These are phyloP conservation scores for Coemansia sp. DNA, from an alignment of 192 early-diverging fungal genomes.

Conservation along the genomic window DNA sequence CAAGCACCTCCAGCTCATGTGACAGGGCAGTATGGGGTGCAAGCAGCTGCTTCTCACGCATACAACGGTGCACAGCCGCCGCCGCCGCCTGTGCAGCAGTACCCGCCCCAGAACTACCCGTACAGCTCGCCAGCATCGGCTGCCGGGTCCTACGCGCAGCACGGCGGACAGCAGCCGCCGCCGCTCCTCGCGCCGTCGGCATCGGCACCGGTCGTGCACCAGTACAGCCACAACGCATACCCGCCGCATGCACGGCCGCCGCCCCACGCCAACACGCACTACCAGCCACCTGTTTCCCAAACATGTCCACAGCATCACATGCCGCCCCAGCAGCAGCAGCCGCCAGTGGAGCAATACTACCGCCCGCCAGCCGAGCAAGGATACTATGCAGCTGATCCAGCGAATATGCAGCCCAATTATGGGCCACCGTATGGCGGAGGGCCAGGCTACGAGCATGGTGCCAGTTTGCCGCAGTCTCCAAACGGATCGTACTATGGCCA, in stretches of 20 bases:
- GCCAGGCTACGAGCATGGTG: background rate
- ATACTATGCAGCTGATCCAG: slow-evolving; percentile 7
- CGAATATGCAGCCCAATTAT: background rate
- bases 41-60: slow-evolving; percentile 1
- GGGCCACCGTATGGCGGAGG: background rate
- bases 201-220: background rate
- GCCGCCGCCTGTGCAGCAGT: background rate
- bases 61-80: slow-evolving; percentile 1
- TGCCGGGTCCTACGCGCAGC: background rate
- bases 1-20: slow-evolving; percentile 5
- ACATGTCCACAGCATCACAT: background rate
- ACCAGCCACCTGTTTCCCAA: slow-evolving; percentile 6
- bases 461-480: background rate
- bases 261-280: background rate
- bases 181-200: slow-evolving; percentile 1
- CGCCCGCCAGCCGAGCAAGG: slow-evolving; percentile 5
- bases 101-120: slow-evolving; percentile 1
- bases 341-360: slow-evolving; percentile 2
- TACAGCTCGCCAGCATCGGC: slow-evolving; percentile 2
- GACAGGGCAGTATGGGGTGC: slow-evolving; percentile 11
- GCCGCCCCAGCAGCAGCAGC: slow-evolving; percentile 3
- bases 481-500: slow-evolving; percentile 8
- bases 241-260: background rate
- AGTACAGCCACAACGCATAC: slow-evolving; percentile 6
- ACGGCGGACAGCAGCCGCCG: background rate